Conservation (phyloP, 495 filamentous ascomycete genomes). For the Trichoderma reesei region DNA sequence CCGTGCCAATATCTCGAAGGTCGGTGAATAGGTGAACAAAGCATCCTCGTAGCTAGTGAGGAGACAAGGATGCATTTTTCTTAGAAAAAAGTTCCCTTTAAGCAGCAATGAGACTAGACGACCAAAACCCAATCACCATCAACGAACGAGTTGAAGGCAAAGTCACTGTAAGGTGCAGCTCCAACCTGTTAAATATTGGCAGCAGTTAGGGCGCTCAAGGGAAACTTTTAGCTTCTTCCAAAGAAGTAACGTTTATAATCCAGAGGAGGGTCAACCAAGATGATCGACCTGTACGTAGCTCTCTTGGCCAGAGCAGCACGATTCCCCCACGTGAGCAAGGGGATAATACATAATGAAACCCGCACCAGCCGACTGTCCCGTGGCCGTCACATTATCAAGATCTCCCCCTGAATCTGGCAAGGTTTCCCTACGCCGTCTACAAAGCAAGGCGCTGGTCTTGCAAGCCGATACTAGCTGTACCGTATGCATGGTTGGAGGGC, state of each 20-base stretch:
- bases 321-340: neutral
- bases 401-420: conserved; percentile 60
- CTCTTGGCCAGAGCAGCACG: neutral
- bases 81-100: too few species aligned
- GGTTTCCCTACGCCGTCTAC: conserved; percentile 59
- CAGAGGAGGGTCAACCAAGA: neutral
- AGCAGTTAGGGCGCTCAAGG: neutral
- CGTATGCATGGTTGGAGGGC: conserved; percentile 32
- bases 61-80: too few species aligned
- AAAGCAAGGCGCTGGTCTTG: conserved; percentile 44
- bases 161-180: neutral
- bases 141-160: neutral
- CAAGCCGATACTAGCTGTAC: conserved; percentile 38
- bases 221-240: neutral
- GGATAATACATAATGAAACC: conserved; percentile 57
- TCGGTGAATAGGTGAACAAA: neutral
- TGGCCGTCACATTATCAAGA: conserved; percentile 50
- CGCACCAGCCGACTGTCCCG: conserved; percentile 61
- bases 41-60: neutral
- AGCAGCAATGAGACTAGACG: neutral
- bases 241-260: neutral
- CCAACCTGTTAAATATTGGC: neutral
- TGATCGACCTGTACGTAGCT: neutral
- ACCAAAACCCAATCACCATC: neutral
- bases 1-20: neutral